phyloP scores from a whole-genome alignment of 306 rosid species.

The Ceratonia siliqua region DNA sequence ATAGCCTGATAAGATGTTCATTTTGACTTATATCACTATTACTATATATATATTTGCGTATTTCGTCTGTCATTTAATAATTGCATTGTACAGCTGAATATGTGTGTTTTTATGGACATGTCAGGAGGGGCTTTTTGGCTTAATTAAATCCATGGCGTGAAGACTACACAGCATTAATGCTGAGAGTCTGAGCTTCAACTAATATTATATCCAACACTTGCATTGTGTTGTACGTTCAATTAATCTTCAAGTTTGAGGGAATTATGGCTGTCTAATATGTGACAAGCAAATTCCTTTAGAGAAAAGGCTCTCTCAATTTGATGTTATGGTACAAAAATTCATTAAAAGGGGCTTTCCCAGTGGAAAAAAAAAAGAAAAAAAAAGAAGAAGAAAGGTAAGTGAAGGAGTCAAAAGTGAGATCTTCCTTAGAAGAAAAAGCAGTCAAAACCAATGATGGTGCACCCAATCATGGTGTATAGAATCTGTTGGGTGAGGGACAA shows the following conservation, averaged over 20 bases:
- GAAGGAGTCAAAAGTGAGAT: slow-evolving; percentile 59
- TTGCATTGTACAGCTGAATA: slow-evolving; percentile 7
- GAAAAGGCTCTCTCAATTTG: slow-evolving; percentile 7
- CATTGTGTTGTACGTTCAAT: not conserved
- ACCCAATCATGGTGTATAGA: slow-evolving; percentile 60
- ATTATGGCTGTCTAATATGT: slow-evolving; percentile 6
- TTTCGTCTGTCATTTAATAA: not conserved
- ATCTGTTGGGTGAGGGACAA: slow-evolving; percentile 50
- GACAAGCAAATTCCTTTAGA: slow-evolving; percentile 24
- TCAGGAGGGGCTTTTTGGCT: slow-evolving; percentile 12
- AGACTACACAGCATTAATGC: not conserved
- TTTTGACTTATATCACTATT: slow-evolving; percentile 32
- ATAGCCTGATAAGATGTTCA: slow-evolving; percentile 29
- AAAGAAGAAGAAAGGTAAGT: slow-evolving; percentile 22
- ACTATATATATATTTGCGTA: not conserved
- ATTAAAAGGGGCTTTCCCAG: slow-evolving; percentile 19
- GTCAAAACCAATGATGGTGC: slow-evolving; percentile 81
- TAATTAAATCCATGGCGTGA: slow-evolving; percentile 14
- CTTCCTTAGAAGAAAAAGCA: slow-evolving; percentile 58
- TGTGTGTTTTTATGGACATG: slow-evolving; percentile 8
- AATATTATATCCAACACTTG: not conserved
- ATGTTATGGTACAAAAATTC: slow-evolving; percentile 20
- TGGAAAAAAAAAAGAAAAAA: slow-evolving; percentile 26
- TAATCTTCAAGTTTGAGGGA: slow-evolving; percentile 6
- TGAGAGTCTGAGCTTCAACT: not conserved